These are phyloP conservation scores for Fusarium nematophilum DNA, from an alignment of 2,329 filamentous ascomycete species.

Conservation along the genomic window DNA sequence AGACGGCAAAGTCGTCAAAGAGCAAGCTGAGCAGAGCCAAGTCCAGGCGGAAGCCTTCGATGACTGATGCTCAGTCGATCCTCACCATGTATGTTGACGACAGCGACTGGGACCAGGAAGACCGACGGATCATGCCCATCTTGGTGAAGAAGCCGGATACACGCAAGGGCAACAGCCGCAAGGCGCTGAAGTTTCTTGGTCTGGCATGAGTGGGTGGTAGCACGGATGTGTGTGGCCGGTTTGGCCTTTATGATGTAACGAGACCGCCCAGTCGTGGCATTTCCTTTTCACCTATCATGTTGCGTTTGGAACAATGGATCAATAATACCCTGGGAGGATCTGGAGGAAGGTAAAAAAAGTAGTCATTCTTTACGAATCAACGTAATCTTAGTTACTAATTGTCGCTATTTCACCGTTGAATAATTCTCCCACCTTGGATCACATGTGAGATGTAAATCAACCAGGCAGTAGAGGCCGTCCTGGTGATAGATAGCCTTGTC, in stretches of 20 bases:
- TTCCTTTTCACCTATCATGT: constrained; percentile 27
- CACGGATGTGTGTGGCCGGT: not conserved
- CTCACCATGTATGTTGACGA: constrained; percentile 54
- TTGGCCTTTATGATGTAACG: constrained; percentile 37
- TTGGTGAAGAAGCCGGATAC: constrained; percentile 51
- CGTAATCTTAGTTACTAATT: constrained; percentile 23
- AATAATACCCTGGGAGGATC: constrained; percentile 8
- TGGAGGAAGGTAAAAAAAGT: constrained; percentile 14
- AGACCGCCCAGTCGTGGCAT: constrained; percentile 27
- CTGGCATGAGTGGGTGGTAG: constrained; percentile 46
- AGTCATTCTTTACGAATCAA: constrained; percentile 8
- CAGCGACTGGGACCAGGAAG: constrained; percentile 59
- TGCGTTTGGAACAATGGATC: constrained; percentile 7
- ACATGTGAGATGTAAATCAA: too few species aligned
- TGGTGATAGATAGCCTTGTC: too few species aligned
- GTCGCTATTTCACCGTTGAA: constrained; percentile 25
- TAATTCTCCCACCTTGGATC: too few species aligned
- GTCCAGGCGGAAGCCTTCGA: constrained; percentile 37
- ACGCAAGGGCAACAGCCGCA: constrained; percentile 58
- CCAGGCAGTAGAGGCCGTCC: too few species aligned
- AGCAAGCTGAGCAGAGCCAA: constrained; percentile 46
- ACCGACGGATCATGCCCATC: constrained; percentile 64
- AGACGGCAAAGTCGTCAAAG: constrained; percentile 44
- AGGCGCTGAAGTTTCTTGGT: constrained; percentile 66
- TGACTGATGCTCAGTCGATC: constrained; percentile 46